Conservation (phyloP, 108 stramenopile species). For the Pseudonitzschia delicatissima region DNA sequence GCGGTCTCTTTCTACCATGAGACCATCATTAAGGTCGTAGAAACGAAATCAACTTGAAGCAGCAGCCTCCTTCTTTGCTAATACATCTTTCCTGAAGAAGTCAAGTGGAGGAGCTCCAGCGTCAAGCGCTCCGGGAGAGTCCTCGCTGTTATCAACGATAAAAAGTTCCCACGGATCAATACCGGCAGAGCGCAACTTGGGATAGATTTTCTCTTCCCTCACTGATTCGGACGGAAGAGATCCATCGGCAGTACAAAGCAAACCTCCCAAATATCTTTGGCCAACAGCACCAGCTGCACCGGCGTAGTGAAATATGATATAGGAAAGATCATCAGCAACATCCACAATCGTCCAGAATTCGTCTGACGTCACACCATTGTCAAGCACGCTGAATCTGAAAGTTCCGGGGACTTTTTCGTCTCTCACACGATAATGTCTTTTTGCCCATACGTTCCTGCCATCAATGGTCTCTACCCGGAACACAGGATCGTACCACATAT, state of each 20-base stretch:
- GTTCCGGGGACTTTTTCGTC: slow-evolving; percentile 57
- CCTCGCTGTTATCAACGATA: slow-evolving; percentile 55
- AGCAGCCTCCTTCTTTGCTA: slow-evolving; percentile 9
- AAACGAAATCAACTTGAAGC: not conserved
- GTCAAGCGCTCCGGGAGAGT: slow-evolving; percentile 43
- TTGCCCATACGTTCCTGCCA: slow-evolving; percentile 87
- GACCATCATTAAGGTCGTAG: no score
- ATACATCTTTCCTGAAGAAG: slow-evolving; percentile 57
- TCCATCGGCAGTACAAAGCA: slow-evolving; percentile 91
- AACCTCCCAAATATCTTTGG: slow-evolving; percentile 85
- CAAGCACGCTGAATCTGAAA: slow-evolving; percentile 75
- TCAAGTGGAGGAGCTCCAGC: slow-evolving; percentile 77
- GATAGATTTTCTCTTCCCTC: slow-evolving; percentile 7
- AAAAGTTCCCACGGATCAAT: slow-evolving; percentile 92
- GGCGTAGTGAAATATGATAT: slow-evolving; percentile 91
- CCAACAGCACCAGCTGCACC: slow-evolving; percentile 92
- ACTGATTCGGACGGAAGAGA: slow-evolving; percentile 44
- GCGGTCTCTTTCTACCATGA: no score
- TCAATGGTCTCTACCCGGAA: slow-evolving; percentile 94
- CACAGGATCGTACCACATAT: slow-evolving; percentile 96
- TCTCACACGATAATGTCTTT: slow-evolving; percentile 80
- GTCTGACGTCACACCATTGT: slow-evolving; percentile 88
- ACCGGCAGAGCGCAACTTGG: slow-evolving; percentile 57
- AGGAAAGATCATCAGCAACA: slow-evolving; percentile 88
- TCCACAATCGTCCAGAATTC: slow-evolving; percentile 94